phyloP scores from a whole-genome alignment of 352 stramenopile species.

The Phytophthora palmivora region DNA sequence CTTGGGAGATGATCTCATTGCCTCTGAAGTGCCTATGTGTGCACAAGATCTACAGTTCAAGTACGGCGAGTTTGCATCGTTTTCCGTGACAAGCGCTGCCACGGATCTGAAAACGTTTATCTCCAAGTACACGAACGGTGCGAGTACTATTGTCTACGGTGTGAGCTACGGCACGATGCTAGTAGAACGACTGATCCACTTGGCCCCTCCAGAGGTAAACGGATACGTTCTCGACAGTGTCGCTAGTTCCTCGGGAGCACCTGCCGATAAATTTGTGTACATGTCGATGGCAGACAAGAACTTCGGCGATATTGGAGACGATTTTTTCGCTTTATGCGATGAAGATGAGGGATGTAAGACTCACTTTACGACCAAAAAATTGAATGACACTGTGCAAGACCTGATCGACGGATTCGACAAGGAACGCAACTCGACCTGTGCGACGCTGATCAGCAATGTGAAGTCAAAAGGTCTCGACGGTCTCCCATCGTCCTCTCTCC shows the following conservation, averaged over 20 bases:
- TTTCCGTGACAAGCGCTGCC: slow-evolving; percentile 47
- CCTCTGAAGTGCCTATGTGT: slow-evolving; percentile 37
- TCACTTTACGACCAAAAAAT: slow-evolving; percentile 13
- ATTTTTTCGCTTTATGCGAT: slow-evolving; percentile 40
- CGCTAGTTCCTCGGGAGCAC: slow-evolving; percentile 39
- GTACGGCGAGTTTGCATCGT: slow-evolving; percentile 39
- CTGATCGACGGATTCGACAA: slow-evolving; percentile 35
- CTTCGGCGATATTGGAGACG: slow-evolving; percentile 45
- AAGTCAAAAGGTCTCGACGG: neutral
- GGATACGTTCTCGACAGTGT: slow-evolving; percentile 60
- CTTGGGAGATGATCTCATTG: slow-evolving; percentile 15
- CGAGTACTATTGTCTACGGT: slow-evolving; percentile 50
- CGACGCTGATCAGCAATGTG: slow-evolving; percentile 19
- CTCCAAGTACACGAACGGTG: slow-evolving; percentile 24
- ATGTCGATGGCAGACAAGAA: slow-evolving; percentile 48
- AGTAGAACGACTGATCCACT: slow-evolving; percentile 55
- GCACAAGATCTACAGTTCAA: slow-evolving; percentile 39
- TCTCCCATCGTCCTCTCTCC: slow-evolving; percentile 37
- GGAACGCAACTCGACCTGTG: slow-evolving; percentile 33
- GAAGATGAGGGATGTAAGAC: slow-evolving; percentile 24
- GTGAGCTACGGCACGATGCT: slow-evolving; percentile 63
- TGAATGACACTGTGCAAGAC: slow-evolving; percentile 15
- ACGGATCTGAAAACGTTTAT: slow-evolving; percentile 39
- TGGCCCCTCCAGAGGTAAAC: slow-evolving; percentile 36
- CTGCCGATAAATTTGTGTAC: slow-evolving; percentile 35